A percentile compares a stretch with the other conserved stretches of the same genome.
Conservation (phyloP, 179 eudicot genomes). For the Beta lomatogona region DNA sequence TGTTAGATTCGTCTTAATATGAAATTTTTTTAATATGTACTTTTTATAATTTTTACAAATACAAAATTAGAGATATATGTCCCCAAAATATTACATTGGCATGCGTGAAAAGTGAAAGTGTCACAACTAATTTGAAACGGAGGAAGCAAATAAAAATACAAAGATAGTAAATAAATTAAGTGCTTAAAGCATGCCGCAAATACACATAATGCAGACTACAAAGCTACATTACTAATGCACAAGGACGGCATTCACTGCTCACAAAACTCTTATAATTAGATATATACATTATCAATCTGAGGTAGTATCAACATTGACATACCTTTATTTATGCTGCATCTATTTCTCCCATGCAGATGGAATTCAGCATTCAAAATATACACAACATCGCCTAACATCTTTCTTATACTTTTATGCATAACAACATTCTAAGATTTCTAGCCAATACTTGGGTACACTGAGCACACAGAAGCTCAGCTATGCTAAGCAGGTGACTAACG, state of each 20-base stretch:
- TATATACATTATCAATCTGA: background rate
- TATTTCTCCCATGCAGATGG: background rate
- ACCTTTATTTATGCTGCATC: conserved; percentile 3
- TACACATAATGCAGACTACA: background rate
- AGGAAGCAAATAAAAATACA: no score
- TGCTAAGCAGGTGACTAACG: background rate
- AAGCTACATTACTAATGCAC: background rate
- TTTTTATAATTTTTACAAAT: no score
- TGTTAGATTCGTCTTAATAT: no score
- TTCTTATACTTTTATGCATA: conserved; percentile 6
- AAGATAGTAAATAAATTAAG: no score
- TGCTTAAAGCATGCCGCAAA: background rate
- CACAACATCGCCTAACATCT: background rate
- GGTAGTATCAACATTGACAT: background rate
- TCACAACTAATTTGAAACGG: no score
- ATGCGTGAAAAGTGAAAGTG: no score
- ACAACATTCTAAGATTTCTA: background rate
- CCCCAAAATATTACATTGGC: no score
- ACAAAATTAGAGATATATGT: no score
- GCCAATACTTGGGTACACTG: background rate
- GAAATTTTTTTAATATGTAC: no score
- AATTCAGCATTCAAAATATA: conserved; percentile 6
- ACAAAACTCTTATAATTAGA: background rate
- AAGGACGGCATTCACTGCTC: background rate
- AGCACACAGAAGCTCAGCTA: background rate